A percentile compares a stretch with the other conserved stretches of the same genome.
Evolutionary conservation across 2,329 filamentous ascomycete genomes (phyloP).

Genomic region (Amauroascus verrucosus): DNA sequence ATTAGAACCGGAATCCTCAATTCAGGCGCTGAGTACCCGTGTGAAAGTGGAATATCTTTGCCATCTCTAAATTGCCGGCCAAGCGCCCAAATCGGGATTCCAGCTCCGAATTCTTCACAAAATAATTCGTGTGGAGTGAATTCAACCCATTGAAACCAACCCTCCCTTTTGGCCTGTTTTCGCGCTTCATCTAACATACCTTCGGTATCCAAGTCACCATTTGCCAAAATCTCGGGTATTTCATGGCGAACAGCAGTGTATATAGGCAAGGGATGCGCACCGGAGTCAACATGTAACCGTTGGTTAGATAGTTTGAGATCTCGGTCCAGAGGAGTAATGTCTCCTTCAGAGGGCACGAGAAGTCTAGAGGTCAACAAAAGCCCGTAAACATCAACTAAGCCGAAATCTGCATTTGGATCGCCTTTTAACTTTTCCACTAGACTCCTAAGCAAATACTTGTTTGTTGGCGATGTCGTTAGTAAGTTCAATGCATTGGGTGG

Average conservation of each 20-base stretch:
- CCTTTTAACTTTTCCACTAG: constrained; percentile 86
- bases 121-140: constrained; percentile 92
- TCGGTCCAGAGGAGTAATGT: constrained; percentile 61
- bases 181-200: constrained; percentile 35
- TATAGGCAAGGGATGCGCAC: constrained; percentile 78
- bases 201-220: constrained; percentile 38
- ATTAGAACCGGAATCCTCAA: constrained; percentile 71
- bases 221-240: constrained; percentile 55
- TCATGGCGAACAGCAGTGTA: constrained; percentile 94
- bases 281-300: constrained; percentile 60
- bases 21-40: constrained; percentile 67
- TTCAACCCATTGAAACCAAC: constrained; percentile 98
- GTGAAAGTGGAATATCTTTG: constrained; percentile 52
- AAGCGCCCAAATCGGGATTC: constrained; percentile 90
- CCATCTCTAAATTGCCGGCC: constrained; percentile 73
- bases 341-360: constrained; percentile 67
- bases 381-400: constrained; percentile 88
- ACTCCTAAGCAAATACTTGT: constrained; percentile 79
- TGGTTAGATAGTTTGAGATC: constrained; percentile 93
- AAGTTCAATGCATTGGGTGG: constrained; percentile 73
- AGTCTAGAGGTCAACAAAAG: constrained; percentile 73
- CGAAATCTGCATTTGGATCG: constrained; percentile 68
- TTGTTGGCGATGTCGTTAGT: constrained; percentile 80
- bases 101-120: constrained; percentile 81
- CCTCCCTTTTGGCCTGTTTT: constrained; percentile 48